These are phyloP conservation scores for Elsinoe fawcettii DNA, from an alignment of 2,329 filamentous ascomycete species.

Conservation along the genomic window DNA sequence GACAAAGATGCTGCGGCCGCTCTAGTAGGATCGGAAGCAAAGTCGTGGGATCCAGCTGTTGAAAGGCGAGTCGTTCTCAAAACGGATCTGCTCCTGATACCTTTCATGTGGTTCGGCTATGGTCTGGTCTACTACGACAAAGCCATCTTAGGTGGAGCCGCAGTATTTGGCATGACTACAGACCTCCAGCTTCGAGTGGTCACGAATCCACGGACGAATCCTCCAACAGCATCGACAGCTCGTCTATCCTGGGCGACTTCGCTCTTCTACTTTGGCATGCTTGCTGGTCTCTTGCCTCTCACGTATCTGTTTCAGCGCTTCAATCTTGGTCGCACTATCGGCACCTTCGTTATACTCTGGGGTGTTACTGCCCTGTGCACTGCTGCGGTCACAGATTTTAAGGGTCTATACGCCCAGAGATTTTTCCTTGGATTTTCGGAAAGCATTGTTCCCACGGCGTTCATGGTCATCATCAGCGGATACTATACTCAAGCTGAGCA, in stretches of 20 bases:
- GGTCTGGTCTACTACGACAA: constrained; percentile 63
- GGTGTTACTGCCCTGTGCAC: constrained; percentile 60
- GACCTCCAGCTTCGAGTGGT: constrained; percentile 56
- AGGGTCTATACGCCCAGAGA: constrained; percentile 51
- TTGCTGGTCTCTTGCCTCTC: constrained; percentile 66
- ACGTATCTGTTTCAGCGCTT: constrained; percentile 63
- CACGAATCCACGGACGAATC: constrained; percentile 39
- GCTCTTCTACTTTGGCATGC: constrained; percentile 73
- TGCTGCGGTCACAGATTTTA: constrained; percentile 55
- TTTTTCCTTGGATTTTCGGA: constrained; percentile 53
- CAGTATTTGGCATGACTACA: constrained; percentile 66
- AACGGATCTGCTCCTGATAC: constrained; percentile 60
- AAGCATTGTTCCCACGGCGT: constrained; percentile 48
- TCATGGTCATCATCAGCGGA: constrained; percentile 45
- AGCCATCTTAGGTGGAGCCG: constrained; percentile 65
- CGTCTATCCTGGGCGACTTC: constrained; percentile 70
- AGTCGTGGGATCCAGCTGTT: constrained; percentile 47
- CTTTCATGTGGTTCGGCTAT: constrained; percentile 57
- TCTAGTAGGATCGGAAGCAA: constrained; percentile 51
- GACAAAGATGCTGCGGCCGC: constrained; percentile 49
- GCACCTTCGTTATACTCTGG: constrained; percentile 58
- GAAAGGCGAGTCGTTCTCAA: constrained; percentile 54
- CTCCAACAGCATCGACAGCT: constrained; percentile 55
- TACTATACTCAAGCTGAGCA: constrained; percentile 38
- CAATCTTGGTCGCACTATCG: constrained; percentile 56